These are phyloP conservation scores for Zygosaccharomyces kombuchaensis DNA, from an alignment of 805 yeast species.

Conservation along the genomic window DNA sequence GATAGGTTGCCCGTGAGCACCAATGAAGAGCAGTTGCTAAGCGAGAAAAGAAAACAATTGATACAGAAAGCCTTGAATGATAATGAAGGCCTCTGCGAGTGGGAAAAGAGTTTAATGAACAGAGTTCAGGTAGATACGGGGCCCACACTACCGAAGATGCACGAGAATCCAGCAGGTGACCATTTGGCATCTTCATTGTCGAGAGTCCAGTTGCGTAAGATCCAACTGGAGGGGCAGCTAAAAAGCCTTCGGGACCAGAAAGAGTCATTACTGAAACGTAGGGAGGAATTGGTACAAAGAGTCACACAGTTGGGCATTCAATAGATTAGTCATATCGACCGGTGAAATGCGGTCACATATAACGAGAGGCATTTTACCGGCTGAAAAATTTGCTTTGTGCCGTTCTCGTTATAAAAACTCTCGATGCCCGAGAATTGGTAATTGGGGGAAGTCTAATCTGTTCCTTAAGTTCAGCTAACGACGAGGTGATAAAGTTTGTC, in stretches of 20 bases:
- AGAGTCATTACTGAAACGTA: background rate
- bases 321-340: background rate
- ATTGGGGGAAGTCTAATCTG: constrained; percentile 5
- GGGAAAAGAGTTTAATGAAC: constrained; percentile 19
- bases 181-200: constrained; percentile 6
- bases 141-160: background rate
- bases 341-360: background rate
- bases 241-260: constrained; percentile 7
- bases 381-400: constrained; percentile 7
- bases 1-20: constrained; percentile 25
- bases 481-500: constrained; percentile 16
- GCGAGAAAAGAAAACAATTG: constrained; percentile 10
- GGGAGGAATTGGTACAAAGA: background rate
- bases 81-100: constrained; percentile 8
- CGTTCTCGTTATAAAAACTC: constrained; percentile 3
- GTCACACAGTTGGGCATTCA: background rate
- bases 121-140: constrained; percentile 6
- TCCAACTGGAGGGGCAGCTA: constrained; percentile 12
- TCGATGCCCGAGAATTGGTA: background rate
- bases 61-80: constrained; percentile 23
- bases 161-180: background rate
- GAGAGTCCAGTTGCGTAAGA: constrained; percentile 6
- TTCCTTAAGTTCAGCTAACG: constrained; percentile 32
- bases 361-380: constrained; percentile 1
- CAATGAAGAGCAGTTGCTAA: constrained; percentile 14